These are phyloP conservation scores for Phytophthora lateralis DNA, from an alignment of 352 stramenopile species.

Conservation along the genomic window DNA sequence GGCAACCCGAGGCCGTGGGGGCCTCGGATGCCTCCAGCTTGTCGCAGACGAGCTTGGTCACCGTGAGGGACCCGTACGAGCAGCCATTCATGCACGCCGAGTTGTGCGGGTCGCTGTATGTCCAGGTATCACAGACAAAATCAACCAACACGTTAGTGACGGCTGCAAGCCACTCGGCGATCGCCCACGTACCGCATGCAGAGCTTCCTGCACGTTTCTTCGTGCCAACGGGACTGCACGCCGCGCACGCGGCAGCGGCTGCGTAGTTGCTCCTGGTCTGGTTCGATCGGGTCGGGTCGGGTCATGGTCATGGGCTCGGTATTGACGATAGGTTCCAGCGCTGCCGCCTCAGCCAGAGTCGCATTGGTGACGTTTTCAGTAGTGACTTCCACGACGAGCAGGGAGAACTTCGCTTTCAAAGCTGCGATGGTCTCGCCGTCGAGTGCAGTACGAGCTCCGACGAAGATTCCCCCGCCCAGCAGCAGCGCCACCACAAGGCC, in stretches of 20 bases:
- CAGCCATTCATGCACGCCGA: conserved; percentile 78
- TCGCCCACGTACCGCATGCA: conserved; percentile 44
- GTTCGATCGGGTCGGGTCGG: conserved; percentile 1
- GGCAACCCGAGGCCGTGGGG: conserved; percentile 43
- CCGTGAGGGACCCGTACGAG: conserved; percentile 72
- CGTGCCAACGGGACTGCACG: conserved; percentile 73
- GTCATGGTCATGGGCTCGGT: neutral
- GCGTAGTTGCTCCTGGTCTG: conserved; percentile 48
- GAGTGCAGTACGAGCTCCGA: conserved; percentile 16
- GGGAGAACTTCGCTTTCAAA: conserved; percentile 21
- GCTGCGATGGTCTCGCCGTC: conserved; percentile 20
- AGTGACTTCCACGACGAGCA: conserved; percentile 1
- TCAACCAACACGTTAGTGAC: conserved; percentile 5
- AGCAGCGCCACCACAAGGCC: conserved; percentile 31
- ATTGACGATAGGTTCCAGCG: neutral
- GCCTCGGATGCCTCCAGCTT: conserved; percentile 37
- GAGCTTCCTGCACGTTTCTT: conserved; percentile 73
- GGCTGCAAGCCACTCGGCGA: neutral
- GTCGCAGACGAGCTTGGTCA: conserved; percentile 73
- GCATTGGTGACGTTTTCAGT: conserved; percentile 13
- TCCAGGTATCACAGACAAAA: conserved; percentile 9
- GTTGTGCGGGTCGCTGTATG: conserved; percentile 57
- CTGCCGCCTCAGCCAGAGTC: neutral
- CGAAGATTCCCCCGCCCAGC: conserved; percentile 25
- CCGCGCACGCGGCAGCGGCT: conserved; percentile 61